Conservation (phyloP, 2,329 filamentous ascomycete species). For the Ophiostoma pallidulum region DNA sequence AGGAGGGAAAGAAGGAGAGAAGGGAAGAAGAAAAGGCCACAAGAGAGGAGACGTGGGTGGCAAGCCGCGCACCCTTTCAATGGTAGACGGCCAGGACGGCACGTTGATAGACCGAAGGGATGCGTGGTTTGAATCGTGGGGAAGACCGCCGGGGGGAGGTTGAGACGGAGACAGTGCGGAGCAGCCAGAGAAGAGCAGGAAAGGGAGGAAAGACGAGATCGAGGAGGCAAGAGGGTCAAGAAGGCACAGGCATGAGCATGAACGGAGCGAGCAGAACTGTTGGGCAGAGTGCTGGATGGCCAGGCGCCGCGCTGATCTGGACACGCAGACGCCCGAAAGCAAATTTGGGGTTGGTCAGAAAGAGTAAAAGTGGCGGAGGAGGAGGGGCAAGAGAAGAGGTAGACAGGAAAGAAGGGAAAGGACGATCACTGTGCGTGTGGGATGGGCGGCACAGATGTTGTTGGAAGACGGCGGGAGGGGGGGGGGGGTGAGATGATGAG, state of each 20-base stretch:
- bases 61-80: neutral
- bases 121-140: constrained; percentile 16
- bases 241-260: neutral
- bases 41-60: neutral
- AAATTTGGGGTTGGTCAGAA: too few relatives aligned
- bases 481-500: too few relatives aligned
- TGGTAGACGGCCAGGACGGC: constrained; percentile 22
- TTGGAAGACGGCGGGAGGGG: too few relatives aligned
- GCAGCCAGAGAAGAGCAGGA: constrained; percentile 20
- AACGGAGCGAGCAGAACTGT: too few relatives aligned
- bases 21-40: constrained; percentile 8
- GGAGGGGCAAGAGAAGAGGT: neutral
- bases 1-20: constrained; percentile 10
- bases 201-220: constrained; percentile 18
- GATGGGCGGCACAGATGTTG: too few relatives aligned
- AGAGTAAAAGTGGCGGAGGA: constrained; percentile 2
- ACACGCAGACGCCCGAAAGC: neutral
- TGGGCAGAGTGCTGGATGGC: neutral
- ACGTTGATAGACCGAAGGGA: constrained; percentile 31
- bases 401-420: neutral
- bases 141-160: neutral
- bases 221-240: constrained; percentile 3
- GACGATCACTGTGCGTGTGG: too few relatives aligned
- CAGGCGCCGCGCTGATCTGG: neutral
- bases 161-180: neutral